phyloP scores from a whole-genome alignment of 2,329 filamentous ascomycete species.

The Claviceps sp. region DNA sequence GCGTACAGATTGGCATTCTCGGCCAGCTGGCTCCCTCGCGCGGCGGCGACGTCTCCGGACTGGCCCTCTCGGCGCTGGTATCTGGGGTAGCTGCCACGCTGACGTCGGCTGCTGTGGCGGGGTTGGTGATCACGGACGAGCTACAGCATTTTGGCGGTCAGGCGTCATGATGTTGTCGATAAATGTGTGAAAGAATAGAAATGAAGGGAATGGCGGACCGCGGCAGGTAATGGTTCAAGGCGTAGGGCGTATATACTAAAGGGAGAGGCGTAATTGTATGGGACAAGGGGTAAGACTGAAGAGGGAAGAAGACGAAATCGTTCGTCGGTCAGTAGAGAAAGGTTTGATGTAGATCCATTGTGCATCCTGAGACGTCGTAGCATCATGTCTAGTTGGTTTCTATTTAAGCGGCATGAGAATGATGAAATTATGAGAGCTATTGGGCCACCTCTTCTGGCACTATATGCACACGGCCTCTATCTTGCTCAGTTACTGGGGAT shows the following conservation, averaged over 20 bases:
- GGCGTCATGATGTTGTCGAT: not conserved
- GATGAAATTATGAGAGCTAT: no score
- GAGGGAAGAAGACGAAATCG: not conserved
- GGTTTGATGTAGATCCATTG: no score
- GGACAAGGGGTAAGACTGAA: not conserved
- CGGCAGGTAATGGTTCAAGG: no score
- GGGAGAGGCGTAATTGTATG: not conserved
- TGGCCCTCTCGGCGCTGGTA: conserved; percentile 65
- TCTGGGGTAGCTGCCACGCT: conserved; percentile 69
- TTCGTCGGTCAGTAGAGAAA: not conserved
- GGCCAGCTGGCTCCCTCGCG: conserved; percentile 66
- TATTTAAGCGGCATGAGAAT: no score
- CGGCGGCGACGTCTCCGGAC: conserved; percentile 58
- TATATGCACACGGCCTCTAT: no score
- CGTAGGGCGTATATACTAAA: not conserved
- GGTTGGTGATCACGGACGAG: conserved; percentile 53
- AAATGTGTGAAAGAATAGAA: not conserved
- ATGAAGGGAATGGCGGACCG: not conserved
- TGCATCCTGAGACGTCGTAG: no score
- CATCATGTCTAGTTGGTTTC: no score
- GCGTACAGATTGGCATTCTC: conserved; percentile 81
- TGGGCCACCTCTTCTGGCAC: no score
- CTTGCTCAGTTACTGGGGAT: no score
- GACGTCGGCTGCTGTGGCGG: conserved; percentile 65
- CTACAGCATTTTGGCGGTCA: not conserved